Evolutionary conservation across 805 yeast genomes (phyloP).

Genomic region (Nadsonia fulvescens): DNA sequence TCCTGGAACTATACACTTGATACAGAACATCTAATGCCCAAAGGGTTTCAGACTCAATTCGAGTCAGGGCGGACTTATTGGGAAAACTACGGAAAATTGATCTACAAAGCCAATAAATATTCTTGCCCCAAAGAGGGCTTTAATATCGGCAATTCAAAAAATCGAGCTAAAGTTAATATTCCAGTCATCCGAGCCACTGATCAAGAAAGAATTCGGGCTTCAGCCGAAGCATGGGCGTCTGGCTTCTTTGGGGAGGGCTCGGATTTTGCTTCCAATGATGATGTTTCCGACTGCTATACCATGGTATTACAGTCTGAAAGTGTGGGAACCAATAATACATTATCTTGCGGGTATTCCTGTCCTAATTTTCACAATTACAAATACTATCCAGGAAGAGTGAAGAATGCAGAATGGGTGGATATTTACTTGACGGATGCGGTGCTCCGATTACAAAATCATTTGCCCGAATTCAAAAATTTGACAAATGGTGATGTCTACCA

Average conservation of each 20-base stretch:
- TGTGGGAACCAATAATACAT: slow-evolving; percentile 19
- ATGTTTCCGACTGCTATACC: slow-evolving; percentile 16
- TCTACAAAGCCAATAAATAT: slow-evolving; percentile 16
- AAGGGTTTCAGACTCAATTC: slow-evolving; percentile 23
- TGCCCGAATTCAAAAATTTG: slow-evolving; percentile 29
- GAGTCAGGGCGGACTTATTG: slow-evolving; percentile 22
- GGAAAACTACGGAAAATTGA: slow-evolving; percentile 23
- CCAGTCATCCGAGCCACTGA: slow-evolving; percentile 23
- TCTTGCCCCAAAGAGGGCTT: slow-evolving; percentile 15
- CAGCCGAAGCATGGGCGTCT: slow-evolving; percentile 26
- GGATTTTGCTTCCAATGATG: slow-evolving; percentile 13
- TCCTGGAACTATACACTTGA: slow-evolving; percentile 19
- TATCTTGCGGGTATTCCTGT: slow-evolving; percentile 22
- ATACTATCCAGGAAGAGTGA: slow-evolving; percentile 12
- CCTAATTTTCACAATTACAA: slow-evolving; percentile 16
- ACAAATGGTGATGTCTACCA: slow-evolving; percentile 31
- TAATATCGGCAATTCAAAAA: slow-evolving; percentile 14
- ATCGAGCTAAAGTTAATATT: slow-evolving; percentile 17
- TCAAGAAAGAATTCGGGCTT: slow-evolving; percentile 22
- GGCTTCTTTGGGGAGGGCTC: slow-evolving; percentile 23
- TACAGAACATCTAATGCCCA: slow-evolving; percentile 18
- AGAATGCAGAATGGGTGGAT: slow-evolving; percentile 19
- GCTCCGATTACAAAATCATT: slow-evolving; percentile 31
- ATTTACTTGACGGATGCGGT: slow-evolving; percentile 35
- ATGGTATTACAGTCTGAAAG: slow-evolving; percentile 19